Base-by-base conservation (phyloP, 139 green algal genomes). In the Zygnema cylindricum region DNA sequence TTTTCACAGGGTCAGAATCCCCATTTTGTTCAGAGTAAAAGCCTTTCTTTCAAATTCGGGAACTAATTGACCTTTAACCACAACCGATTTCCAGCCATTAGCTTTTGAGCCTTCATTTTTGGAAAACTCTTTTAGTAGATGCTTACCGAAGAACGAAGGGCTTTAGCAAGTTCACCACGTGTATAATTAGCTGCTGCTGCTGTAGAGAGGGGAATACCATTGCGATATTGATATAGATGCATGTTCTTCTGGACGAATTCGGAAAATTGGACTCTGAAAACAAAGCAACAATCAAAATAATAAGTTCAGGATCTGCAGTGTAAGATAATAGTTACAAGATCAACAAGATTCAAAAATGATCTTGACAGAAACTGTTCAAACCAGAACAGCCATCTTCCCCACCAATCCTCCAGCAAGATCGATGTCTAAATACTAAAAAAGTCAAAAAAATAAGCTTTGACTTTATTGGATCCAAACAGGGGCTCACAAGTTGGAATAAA, bases 131-230 rank as follows among this genome's bases (percentile, higher is more conserved):
- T n/a, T n/a, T n/a, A n/a, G n/a, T n/a, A n/a, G n/a, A n/a, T n/a
- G 38, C 81, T 87, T 39, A 87, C 81, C 40, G 39, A 55, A 16
- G 81, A 87, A 23, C 98, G 87, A 40, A 99, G 92, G 7, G 96
- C 96, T 35, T 94, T 98, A 0, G 98, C 98, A 71, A 99, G 95
- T 93, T 99, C 96, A 25, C 91, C 88, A 0, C 97, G 93, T 16
- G 95, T 97, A 90, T 96, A 98, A 90, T 98, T 95, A 1, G 97
- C 97, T 16, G 98, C 93, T 21, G 96, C 95, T 36, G 96, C 94
- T 11, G 97, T 99, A 91, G 87, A 96, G 0, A 99, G 92, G 42
- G 82, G 38, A 0, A 91, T 94, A 69, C 90, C 93, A 89, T 99
- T 98, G 1, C 96, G 90, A 43, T 98, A 93, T 22, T 92, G 91